Percentiles rank a stretch among this genome's conserved stretches.
Conservation (phyloP, 257 asterid genomes). For the Nicotiana undulata region DNA sequence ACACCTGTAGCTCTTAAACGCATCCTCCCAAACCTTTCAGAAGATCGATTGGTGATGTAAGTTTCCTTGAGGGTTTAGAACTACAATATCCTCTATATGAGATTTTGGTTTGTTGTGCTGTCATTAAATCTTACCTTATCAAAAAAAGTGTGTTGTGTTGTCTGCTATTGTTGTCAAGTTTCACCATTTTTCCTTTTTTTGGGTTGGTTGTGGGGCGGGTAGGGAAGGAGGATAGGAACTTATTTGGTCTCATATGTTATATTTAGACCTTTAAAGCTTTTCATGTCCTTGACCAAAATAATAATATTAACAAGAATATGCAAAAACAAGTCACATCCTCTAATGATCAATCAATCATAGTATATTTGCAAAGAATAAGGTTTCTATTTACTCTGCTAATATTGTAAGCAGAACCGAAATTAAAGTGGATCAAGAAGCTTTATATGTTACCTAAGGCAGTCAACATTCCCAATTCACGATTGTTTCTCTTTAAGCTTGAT, state of each 20-base stretch:
- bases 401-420: not conserved
- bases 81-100: not conserved
- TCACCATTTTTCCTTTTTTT: not conserved
- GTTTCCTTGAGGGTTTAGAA: constrained; percentile 16
- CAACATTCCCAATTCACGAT: not conserved
- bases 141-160: not conserved
- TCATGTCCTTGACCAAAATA: not conserved
- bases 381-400: not conserved
- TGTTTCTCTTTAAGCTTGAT: not conserved
- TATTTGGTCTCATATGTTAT: not conserved
- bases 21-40: constrained; percentile 95
- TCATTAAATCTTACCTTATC: not conserved
- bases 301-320: not conserved
- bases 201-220: not conserved
- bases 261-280: not conserved
- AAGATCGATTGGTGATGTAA: constrained; percentile 92
- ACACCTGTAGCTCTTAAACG: constrained; percentile 97
- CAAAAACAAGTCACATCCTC: not conserved
- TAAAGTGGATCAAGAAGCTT: not conserved
- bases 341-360: not conserved
- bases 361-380: not conserved
- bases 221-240: not conserved
- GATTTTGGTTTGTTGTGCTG: not conserved
- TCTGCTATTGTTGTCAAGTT: not conserved
- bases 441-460: not conserved